Evolutionary conservation across 768 basidiomycete genomes (phyloP).

Genomic region (Dictyophora rubrovolvata): DNA sequence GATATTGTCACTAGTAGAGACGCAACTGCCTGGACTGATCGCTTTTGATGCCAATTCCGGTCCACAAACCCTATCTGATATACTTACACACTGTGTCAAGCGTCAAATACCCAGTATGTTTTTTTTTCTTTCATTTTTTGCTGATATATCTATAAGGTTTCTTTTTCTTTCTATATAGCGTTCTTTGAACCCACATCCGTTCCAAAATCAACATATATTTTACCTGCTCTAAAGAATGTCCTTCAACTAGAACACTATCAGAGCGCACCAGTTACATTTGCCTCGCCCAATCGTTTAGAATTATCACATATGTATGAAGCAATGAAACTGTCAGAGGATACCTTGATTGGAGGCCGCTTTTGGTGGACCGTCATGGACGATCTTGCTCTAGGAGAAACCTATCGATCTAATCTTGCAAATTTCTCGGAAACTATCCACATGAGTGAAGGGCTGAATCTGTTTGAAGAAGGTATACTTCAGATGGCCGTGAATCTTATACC

Average conservation of each 20-base stretch:
- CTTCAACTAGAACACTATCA: conserved; percentile 31
- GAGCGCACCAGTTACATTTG: conserved; percentile 49
- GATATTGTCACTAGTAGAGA: conserved; percentile 41
- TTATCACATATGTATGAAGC: conserved; percentile 32
- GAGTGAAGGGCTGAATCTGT: conserved; percentile 44
- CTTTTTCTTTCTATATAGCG: conserved; percentile 29
- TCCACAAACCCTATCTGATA: conserved; percentile 34
- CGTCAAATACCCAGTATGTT: conserved; percentile 43
- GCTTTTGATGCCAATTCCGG: conserved; percentile 72
- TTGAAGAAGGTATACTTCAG: conserved; percentile 64
- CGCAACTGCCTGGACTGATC: conserved; percentile 45
- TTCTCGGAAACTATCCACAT: conserved; percentile 34
- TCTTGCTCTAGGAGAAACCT: conserved; percentile 56
- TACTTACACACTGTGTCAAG: conserved; percentile 43
- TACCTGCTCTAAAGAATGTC: conserved; percentile 37
- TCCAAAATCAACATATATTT: conserved; percentile 62
- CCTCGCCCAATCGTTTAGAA: conserved; percentile 82
- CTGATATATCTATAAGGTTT: conserved; percentile 2
- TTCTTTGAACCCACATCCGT: conserved; percentile 93
- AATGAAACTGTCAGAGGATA: conserved; percentile 15
- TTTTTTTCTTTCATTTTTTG: conserved; percentile 4
- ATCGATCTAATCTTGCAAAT: conserved; percentile 54
- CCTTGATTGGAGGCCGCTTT: conserved; percentile 38
- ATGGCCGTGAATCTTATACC: conserved; percentile 78
- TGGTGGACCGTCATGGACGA: conserved; percentile 63